Percentiles rank a stretch among this genome's conserved stretches.
phyloP scores from a whole-genome alignment of 2,329 filamentous ascomycete genomes.

The Endocalyx cinctus region DNA sequence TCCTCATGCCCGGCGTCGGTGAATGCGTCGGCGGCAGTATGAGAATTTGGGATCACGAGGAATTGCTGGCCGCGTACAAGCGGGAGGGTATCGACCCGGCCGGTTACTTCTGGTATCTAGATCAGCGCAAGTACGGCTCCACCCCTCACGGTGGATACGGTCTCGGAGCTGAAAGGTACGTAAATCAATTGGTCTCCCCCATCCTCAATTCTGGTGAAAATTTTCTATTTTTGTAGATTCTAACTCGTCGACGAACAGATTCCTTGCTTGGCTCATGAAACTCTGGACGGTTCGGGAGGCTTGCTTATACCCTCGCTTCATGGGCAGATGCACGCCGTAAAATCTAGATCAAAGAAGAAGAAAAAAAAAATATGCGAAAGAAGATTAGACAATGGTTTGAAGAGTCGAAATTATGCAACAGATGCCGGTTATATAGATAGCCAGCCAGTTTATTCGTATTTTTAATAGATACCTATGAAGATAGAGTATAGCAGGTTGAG shows the following conservation, averaged over 20 bases:
- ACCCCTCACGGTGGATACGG: constrained; percentile 92
- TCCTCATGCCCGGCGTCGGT: constrained; percentile 84
- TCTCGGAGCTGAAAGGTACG: constrained; percentile 86
- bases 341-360: too few species aligned
- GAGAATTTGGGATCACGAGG: constrained; percentile 89
- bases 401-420: too few species aligned
- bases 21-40: constrained; percentile 96
- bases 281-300: constrained; percentile 61
- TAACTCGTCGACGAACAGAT: too few species aligned
- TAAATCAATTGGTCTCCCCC: too few species aligned
- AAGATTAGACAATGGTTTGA: too few species aligned
- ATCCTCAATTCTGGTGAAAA: too few species aligned
- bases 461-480: too few species aligned
- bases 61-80: constrained; percentile 83
- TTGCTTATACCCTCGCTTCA: constrained; percentile 76
- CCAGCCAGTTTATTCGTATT: too few species aligned
- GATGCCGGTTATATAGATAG: too few species aligned
- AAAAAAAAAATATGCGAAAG: too few species aligned
- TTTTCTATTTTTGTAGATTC: too few species aligned
- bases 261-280: constrained; percentile 60
- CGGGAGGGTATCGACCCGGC: constrained; percentile 78
- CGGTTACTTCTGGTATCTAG: constrained; percentile 98
- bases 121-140: constrained; percentile 94
- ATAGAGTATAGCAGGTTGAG: too few species aligned
- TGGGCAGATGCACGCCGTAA: constrained; percentile 73